Evolutionary conservation across 2,329 filamentous ascomycete genomes (phyloP).

Genomic region (Calonectria hongkongensis): DNA sequence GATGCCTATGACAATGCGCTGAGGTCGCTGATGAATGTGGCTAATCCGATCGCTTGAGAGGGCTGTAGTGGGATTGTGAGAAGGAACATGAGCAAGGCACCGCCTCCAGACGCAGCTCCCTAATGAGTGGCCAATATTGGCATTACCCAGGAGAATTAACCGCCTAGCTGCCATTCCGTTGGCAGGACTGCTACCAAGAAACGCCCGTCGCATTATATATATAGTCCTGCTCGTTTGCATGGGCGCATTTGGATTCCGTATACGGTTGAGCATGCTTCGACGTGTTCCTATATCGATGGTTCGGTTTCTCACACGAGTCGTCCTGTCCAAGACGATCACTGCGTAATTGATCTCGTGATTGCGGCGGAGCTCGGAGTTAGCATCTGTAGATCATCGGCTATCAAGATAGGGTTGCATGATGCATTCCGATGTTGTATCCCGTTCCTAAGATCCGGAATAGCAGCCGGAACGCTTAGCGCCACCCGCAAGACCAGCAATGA

Average conservation of each 20-base stretch:
- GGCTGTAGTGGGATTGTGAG: background rate
- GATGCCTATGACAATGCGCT: slow-evolving; percentile 30
- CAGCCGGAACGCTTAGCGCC: slow-evolving; percentile 8
- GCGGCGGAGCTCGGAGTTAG: too few species aligned
- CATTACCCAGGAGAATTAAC: background rate
- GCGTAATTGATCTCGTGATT: background rate
- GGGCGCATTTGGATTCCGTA: background rate
- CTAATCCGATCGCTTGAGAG: slow-evolving; percentile 16
- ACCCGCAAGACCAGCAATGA: background rate
- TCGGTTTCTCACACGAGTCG: slow-evolving; percentile 1
- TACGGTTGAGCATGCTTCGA: background rate
- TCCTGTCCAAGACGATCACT: background rate
- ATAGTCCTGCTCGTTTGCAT: background rate
- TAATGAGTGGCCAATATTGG: background rate
- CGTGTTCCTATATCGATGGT: slow-evolving; percentile 12
- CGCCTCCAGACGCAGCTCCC: background rate
- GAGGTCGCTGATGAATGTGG: slow-evolving; percentile 30
- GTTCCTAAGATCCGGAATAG: slow-evolving; percentile 13
- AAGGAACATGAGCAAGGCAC: background rate
- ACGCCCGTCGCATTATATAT: background rate
- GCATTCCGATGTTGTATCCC: slow-evolving; percentile 18
- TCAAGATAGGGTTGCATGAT: slow-evolving; percentile 9
- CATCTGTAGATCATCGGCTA: background rate
- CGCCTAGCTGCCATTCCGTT: background rate
- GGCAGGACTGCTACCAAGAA: background rate